Conservation (phyloP, 1,284 basidiomycete species). For the Fistulina hepatica region DNA sequence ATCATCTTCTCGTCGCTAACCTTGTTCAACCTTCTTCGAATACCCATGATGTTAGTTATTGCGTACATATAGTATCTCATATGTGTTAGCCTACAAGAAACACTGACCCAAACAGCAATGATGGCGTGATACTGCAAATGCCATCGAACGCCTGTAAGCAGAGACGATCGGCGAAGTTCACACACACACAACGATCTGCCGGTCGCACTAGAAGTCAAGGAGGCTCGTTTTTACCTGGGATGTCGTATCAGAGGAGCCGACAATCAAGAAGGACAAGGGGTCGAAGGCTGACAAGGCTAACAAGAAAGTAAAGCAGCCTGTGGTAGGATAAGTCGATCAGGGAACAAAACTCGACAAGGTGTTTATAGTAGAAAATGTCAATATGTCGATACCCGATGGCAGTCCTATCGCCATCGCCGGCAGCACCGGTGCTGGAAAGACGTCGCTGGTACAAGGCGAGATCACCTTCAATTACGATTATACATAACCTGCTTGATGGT, state of each 20-base stretch:
- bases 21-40: slow-evolving; percentile 66
- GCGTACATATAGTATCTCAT: slow-evolving; percentile 30
- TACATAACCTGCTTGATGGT: no score
- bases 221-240: slow-evolving; percentile 83
- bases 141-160: slow-evolving; percentile 61
- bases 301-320: neutral
- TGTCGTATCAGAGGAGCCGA: slow-evolving; percentile 41
- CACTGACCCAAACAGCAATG: no score
- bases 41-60: slow-evolving; percentile 74
- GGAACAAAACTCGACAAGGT: slow-evolving; percentile 25
- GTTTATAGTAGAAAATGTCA: slow-evolving; percentile 51
- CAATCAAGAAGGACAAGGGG: slow-evolving; percentile 20
- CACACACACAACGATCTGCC: slow-evolving; percentile 34
- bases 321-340: slow-evolving; percentile 1
- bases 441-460: no score
- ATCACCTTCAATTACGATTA: no score
- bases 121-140: slow-evolving; percentile 76
- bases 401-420: slow-evolving; percentile 78
- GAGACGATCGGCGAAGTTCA: slow-evolving; percentile 56
- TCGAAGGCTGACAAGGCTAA: slow-evolving; percentile 12
- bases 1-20: slow-evolving; percentile 76
- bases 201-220: slow-evolving; percentile 52
- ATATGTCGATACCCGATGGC: slow-evolving; percentile 58
- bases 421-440: slow-evolving; percentile 51
- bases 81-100: neutral